A percentile compares a stretch with the other conserved stretches of the same genome.
Conservation (phyloP, 345 rosid species). For the Salix brachista region DNA sequence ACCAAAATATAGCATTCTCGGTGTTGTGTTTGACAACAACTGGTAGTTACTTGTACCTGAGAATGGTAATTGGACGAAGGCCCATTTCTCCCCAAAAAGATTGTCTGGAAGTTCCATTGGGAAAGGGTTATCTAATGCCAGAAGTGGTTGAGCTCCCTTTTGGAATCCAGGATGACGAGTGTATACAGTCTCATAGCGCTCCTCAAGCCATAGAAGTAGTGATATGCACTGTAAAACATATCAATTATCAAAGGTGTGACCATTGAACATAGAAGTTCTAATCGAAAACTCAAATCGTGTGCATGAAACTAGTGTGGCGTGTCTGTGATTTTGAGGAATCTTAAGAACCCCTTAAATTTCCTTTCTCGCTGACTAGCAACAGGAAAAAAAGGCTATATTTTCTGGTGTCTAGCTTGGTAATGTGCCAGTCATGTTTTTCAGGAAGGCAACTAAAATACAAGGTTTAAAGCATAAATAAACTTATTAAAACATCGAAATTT, state of each 20-base stretch:
- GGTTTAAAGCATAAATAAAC: not conserved
- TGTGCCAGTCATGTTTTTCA: not conserved
- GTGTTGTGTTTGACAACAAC: not conserved
- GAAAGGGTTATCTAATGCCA: conserved; percentile 82
- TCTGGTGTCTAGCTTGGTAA: not conserved
- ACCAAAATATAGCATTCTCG: not conserved
- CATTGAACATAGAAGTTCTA: not conserved
- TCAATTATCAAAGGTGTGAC: not conserved
- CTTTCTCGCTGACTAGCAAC: not conserved
- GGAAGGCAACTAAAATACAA: not conserved
- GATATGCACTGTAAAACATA: conserved; percentile 63
- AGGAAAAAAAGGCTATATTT: not conserved
- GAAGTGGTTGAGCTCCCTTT: conserved; percentile 77
- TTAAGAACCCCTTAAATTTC: not conserved
- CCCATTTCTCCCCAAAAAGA: conserved; percentile 86
- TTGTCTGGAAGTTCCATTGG: conserved; percentile 94
- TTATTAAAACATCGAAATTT: not conserved
- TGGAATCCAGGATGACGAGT: conserved; percentile 89
- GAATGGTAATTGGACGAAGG: conserved; percentile 86
- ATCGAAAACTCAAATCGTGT: not conserved
- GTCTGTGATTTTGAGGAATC: no score
- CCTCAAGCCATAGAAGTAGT: conserved; percentile 81
- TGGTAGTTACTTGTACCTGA: conserved; percentile 39
- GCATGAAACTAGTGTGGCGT: no score
- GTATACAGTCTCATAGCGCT: conserved; percentile 80